Conservation (phyloP, 257 asterid genomes). For the Salvia splendens region DNA sequence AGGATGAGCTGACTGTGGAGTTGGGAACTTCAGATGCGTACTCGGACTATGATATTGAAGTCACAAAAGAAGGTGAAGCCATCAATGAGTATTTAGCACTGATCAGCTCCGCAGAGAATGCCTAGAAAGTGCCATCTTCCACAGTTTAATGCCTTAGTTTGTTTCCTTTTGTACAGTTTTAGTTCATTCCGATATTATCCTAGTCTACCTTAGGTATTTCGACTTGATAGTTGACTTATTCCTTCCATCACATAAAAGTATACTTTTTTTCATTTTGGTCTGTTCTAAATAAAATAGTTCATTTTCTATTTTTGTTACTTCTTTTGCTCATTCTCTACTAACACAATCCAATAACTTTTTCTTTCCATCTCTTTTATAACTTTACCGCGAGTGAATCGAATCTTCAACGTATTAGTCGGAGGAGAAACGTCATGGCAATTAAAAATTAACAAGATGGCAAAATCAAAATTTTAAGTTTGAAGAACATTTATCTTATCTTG, state of each 20-base stretch:
- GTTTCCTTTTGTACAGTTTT: slow-evolving; percentile 7
- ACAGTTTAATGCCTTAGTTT: background rate
- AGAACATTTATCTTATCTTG: background rate
- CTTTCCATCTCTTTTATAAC: too few relatives aligned
- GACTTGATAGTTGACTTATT: background rate
- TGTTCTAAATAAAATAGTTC: too few relatives aligned
- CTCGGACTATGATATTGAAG: slow-evolving; percentile 81
- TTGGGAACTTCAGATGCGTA: slow-evolving; percentile 66
- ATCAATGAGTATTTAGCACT: slow-evolving; percentile 69
- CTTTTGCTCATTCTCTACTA: too few relatives aligned
- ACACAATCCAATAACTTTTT: too few relatives aligned
- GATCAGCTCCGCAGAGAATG: slow-evolving; percentile 40
- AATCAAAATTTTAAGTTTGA: background rate
- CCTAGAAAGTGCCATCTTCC: slow-evolving; percentile 4
- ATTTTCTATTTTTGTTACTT: too few relatives aligned
- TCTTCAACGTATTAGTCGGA: too few relatives aligned
- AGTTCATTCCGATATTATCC: background rate
- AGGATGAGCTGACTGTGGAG: slow-evolving; percentile 67
- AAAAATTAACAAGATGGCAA: too few relatives aligned
- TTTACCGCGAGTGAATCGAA: too few relatives aligned
- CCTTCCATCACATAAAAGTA: too few relatives aligned
- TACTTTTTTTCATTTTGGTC: too few relatives aligned
- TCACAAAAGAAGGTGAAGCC: slow-evolving; percentile 88
- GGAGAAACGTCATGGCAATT: too few relatives aligned
- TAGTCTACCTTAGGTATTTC: background rate